phyloP scores from a whole-genome alignment of 495 filamentous ascomycete species.

The Xylaria venustula region DNA sequence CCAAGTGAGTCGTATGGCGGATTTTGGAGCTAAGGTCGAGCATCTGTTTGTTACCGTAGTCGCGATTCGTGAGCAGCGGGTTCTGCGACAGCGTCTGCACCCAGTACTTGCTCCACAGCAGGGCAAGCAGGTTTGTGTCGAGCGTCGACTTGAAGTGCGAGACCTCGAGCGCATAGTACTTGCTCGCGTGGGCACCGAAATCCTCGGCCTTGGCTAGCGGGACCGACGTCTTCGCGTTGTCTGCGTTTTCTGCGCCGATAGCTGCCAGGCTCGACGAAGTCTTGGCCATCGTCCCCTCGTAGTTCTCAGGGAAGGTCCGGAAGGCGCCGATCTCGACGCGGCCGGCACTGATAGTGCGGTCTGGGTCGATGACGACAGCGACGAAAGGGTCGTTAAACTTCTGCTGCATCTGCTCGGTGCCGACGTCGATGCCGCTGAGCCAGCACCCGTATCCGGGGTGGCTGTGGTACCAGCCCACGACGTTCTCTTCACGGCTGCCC shows the following conservation, averaged over 20 bases:
- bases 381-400: conserved; percentile 82
- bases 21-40: conserved; percentile 81
- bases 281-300: conserved; percentile 43
- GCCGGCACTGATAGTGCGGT: conserved; percentile 90
- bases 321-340: conserved; percentile 99
- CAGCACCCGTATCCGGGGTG: conserved; percentile 99
- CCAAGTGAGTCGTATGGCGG: conserved; percentile 54
- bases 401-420: conserved; percentile 83
- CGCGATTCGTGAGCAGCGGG: conserved; percentile 88
- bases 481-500: conserved; percentile 74
- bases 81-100: conserved; percentile 95
- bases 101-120: conserved; percentile 99
- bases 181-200: conserved; percentile 86
- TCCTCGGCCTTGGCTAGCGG: conserved; percentile 91
- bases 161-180: conserved; percentile 89
- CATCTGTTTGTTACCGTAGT: conserved; percentile 92
- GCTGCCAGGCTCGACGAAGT: not conserved
- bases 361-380: conserved; percentile 95
- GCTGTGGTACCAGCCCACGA: conserved; percentile 96
- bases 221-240: conserved; percentile 54
- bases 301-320: conserved; percentile 79
- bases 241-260: not conserved
- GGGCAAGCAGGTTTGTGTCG: conserved; percentile 78
- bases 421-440: conserved; percentile 94
- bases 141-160: conserved; percentile 91